phyloP scores from a whole-genome alignment of 140 eudicot species.

The Erigeron philadelphicus region DNA sequence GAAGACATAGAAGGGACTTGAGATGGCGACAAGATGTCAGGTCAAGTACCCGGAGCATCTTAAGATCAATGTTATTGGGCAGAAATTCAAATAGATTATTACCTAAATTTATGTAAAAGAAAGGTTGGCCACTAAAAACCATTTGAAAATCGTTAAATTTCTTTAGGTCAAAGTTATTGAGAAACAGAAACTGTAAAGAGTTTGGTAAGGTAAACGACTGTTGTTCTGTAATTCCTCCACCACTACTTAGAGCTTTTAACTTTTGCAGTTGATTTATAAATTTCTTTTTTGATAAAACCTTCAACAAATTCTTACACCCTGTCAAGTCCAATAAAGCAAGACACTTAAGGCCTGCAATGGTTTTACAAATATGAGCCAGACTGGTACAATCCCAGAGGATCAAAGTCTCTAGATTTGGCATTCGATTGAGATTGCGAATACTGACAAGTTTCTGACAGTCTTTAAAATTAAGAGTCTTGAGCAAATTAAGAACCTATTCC shows the following conservation, averaged over 20 bases:
- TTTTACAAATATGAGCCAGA: background rate
- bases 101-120: background rate
- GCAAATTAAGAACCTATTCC: background rate
- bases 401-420: background rate
- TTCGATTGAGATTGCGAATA: background rate
- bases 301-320: background rate
- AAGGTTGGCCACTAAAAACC: background rate
- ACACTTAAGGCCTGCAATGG: background rate
- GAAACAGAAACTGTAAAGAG: background rate
- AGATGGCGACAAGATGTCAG: background rate
- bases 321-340: background rate
- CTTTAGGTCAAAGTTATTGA: background rate
- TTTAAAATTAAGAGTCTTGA: background rate
- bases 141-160: background rate
- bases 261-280: too few relatives aligned
- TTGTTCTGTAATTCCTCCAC: background rate
- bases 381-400: constrained; percentile 1
- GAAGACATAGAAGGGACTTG: constrained; percentile 15
- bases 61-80: constrained; percentile 16
- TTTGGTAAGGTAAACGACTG: background rate
- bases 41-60: constrained; percentile 13
- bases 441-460: background rate
- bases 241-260: too few relatives aligned
- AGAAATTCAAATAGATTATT: background rate
- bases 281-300: background rate